These are phyloP conservation scores for Neurospora tetraspora DNA, from an alignment of 495 filamentous ascomycete genomes.

Conservation along the genomic window DNA sequence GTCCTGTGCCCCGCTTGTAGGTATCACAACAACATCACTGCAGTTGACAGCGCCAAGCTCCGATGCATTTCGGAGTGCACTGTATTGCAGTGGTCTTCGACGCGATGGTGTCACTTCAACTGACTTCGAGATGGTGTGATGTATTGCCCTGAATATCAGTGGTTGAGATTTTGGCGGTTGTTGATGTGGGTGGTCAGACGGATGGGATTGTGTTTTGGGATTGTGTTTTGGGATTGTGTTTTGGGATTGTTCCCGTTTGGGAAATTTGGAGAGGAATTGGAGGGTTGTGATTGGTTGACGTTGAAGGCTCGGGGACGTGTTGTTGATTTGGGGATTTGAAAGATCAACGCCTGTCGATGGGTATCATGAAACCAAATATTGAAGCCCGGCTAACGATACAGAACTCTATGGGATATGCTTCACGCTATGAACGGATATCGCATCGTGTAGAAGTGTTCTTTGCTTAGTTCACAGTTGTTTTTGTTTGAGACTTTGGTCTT, in stretches of 20 bases:
- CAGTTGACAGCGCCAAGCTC: no score
- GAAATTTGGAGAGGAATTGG: background rate
- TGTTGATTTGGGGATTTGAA: background rate
- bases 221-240: background rate
- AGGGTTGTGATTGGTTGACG: background rate
- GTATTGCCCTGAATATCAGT: background rate
- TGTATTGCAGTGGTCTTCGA: background rate
- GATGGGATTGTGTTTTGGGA: background rate
- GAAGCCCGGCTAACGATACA: no score
- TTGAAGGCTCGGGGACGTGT: background rate
- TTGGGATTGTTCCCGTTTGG: background rate
- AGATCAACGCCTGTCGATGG: background rate
- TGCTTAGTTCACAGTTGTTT: background rate
- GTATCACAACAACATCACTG: no score
- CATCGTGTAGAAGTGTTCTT: background rate
- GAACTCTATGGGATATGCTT: no score
- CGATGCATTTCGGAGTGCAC: no score
- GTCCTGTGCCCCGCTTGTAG: no score
- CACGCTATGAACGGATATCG: background rate
- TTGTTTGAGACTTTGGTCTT: background rate
- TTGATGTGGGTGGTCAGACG: background rate
- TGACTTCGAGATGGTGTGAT: background rate
- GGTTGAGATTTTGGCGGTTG: background rate
- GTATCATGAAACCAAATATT: background rate
- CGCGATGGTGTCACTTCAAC: background rate